phyloP scores from a whole-genome alignment of 2,329 filamentous ascomycete genomes.

The Stenocarpella maydis region DNA sequence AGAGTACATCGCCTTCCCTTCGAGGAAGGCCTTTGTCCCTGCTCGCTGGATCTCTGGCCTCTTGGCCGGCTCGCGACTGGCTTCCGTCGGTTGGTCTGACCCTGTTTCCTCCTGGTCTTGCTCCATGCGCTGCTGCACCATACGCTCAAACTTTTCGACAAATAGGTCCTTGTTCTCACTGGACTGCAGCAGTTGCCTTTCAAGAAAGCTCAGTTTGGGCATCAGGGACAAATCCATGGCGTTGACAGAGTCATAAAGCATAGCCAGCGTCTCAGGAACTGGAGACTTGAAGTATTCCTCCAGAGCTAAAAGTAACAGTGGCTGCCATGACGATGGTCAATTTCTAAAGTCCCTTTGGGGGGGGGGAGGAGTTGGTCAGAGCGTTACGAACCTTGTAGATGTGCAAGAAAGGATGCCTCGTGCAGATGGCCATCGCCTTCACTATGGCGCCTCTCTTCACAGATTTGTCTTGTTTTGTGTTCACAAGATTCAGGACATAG shows the following conservation, averaged over 20 bases:
- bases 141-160: slow-evolving; percentile 95
- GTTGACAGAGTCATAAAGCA: slow-evolving; percentile 92
- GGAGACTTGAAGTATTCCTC: slow-evolving; percentile 98
- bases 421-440: slow-evolving; percentile 99
- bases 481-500: slow-evolving; percentile 96
- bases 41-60: slow-evolving; percentile 62
- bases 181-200: slow-evolving; percentile 85
- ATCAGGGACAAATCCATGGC: slow-evolving; percentile 96
- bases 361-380: too few relatives aligned
- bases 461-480: slow-evolving; percentile 95
- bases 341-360: slow-evolving; percentile 24
- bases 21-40: slow-evolving; percentile 69
- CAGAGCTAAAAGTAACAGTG: slow-evolving; percentile 85
- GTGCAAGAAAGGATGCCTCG: slow-evolving; percentile 94
- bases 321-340: slow-evolving; percentile 58
- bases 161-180: slow-evolving; percentile 97
- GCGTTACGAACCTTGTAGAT: slow-evolving; percentile 82
- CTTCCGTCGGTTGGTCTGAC: slow-evolving; percentile 50
- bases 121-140: slow-evolving; percentile 83
- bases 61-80: slow-evolving; percentile 57
- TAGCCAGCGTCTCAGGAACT: slow-evolving; percentile 83
- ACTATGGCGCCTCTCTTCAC: slow-evolving; percentile 94
- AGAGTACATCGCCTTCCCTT: slow-evolving; percentile 72
- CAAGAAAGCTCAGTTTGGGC: slow-evolving; percentile 83
- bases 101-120: slow-evolving; percentile 61